A percentile compares a stretch with the other conserved stretches of the same genome.
Conservation (phyloP, 2,329 filamentous ascomycete genomes). For the Claviceps humidiphila region DNA sequence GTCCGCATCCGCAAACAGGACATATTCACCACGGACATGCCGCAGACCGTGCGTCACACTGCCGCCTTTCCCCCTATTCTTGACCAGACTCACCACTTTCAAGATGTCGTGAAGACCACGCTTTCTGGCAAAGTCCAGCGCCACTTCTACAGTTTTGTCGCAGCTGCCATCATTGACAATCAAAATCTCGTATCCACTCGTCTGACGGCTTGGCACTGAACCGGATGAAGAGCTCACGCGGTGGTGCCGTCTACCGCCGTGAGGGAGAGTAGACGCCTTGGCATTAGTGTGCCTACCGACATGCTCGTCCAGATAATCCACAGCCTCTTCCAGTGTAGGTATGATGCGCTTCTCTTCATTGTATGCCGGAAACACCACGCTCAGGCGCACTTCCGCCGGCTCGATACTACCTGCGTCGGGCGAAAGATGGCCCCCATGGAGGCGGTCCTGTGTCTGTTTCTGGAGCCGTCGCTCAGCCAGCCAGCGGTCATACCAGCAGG, state of each 20-base stretch:
- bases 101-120: conserved; percentile 66
- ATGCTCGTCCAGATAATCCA: conserved; percentile 66
- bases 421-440: conserved; percentile 25
- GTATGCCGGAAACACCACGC: conserved; percentile 86
- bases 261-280: conserved; percentile 10
- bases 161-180: conserved; percentile 81
- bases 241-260: conserved; percentile 21
- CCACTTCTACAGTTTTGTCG: conserved; percentile 69
- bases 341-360: conserved; percentile 79
- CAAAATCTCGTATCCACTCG: conserved; percentile 76
- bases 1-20: conserved; percentile 90
- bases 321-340: conserved; percentile 80
- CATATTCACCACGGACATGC: conserved; percentile 78
- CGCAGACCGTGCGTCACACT: conserved; percentile 91
- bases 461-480: conserved; percentile 44
- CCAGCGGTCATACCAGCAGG: conserved; percentile 80
- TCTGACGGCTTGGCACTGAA: conserved; percentile 1
- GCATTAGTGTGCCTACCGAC: conserved; percentile 44
- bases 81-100: conserved; percentile 61
- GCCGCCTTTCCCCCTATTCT: conserved; percentile 89
- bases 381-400: conserved; percentile 70
- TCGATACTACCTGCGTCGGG: conserved; percentile 49
- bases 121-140: conserved; percentile 64
- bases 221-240: conserved; percentile 8
- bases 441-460: conserved; percentile 22